phyloP scores from a whole-genome alignment of 208 protist species.

The Trypanosoma caninum region DNA sequence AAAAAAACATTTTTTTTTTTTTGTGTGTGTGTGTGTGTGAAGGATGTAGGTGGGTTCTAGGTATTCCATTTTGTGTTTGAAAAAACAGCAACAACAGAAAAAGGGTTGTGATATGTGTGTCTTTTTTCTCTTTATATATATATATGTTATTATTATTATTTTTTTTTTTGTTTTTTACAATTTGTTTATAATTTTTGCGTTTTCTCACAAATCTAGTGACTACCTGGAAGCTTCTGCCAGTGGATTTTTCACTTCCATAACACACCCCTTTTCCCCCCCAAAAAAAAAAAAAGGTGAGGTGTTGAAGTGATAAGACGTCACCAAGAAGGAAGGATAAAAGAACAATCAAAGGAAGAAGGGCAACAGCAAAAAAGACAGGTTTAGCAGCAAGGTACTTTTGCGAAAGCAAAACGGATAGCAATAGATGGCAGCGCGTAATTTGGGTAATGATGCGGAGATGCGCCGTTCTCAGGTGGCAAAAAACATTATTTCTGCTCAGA shows the following conservation, averaged over 20 bases:
- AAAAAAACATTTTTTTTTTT: no score
- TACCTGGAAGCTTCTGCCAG: background rate
- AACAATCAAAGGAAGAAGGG: background rate
- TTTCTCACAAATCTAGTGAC: slow-evolving; percentile 8
- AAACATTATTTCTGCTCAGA: slow-evolving; percentile 51
- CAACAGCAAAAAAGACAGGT: background rate
- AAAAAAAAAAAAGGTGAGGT: background rate
- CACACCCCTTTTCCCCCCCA: background rate
- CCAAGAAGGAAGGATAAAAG: no score
- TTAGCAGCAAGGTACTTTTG: background rate
- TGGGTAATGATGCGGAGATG: background rate
- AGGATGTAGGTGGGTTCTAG: background rate
- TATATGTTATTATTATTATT: background rate
- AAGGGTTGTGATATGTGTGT: background rate
- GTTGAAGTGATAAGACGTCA: no score
- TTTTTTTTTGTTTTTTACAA: slow-evolving; percentile 2
- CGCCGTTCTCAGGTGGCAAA: slow-evolving; percentile 67
- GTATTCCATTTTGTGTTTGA: no score
- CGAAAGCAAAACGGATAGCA: background rate
- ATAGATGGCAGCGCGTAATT: slow-evolving; percentile 6
- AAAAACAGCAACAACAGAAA: no score
- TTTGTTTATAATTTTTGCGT: slow-evolving; percentile 13
- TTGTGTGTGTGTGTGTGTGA: slow-evolving; percentile 7
- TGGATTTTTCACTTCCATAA: background rate
- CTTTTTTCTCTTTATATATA: background rate